phyloP scores from a whole-genome alignment of 495 filamentous ascomycete species.

The Hyaloscypha finlandica region DNA sequence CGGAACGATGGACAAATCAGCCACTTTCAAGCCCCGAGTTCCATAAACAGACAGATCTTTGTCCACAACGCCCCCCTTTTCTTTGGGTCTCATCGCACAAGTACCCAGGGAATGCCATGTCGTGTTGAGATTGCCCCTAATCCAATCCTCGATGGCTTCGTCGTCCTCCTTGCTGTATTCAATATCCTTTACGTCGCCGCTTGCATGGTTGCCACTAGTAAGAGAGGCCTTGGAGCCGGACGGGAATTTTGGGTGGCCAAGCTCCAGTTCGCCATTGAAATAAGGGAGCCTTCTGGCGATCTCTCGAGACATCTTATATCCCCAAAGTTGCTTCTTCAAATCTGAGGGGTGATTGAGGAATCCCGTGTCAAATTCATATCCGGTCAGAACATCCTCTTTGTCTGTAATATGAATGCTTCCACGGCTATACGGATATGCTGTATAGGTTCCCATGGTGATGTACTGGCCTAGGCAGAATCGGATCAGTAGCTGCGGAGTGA shows the following conservation, averaged over 20 bases:
- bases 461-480: constrained; percentile 34
- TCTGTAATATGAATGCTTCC: constrained; percentile 58
- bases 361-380: constrained; percentile 45
- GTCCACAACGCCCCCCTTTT: constrained; percentile 51
- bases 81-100: constrained; percentile 38
- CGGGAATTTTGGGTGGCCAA: constrained; percentile 53
- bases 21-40: constrained; percentile 47
- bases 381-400: constrained; percentile 37
- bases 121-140: constrained; percentile 41
- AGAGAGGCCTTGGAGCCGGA: constrained; percentile 35
- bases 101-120: constrained; percentile 45
- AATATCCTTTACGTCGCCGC: constrained; percentile 26
- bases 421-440: constrained; percentile 55
- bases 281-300: constrained; percentile 53
- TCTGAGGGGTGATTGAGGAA: constrained; percentile 47
- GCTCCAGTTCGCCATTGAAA: constrained; percentile 53
- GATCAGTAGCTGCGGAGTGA: not conserved
- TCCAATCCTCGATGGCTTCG: constrained; percentile 35
- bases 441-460: constrained; percentile 42
- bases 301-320: constrained; percentile 57
- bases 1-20: constrained; percentile 58
- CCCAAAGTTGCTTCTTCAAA: constrained; percentile 37
- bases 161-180: constrained; percentile 40
- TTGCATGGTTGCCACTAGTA: constrained; percentile 36
- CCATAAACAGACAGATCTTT: constrained; percentile 56